Evolutionary conservation across 225 moss, liverwort and hornwort genomes (phyloP).

Genomic region (Bryoerythrophyllum caledonicum): DNA sequence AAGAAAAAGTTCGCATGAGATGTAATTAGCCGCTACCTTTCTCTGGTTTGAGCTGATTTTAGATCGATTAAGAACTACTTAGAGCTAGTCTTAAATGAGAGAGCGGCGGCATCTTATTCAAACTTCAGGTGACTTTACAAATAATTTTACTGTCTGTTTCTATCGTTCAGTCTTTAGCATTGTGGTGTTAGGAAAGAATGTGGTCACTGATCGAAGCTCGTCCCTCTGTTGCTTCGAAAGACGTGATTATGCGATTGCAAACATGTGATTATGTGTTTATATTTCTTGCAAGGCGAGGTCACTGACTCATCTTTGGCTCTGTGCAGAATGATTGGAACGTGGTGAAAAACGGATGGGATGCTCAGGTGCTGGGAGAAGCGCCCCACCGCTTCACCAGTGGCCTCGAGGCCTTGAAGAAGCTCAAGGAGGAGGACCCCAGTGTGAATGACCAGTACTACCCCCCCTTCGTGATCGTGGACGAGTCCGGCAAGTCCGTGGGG

Average conservation of each 20-base stretch:
- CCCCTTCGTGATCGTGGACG: constrained; percentile 65
- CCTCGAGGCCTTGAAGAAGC: constrained; percentile 59
- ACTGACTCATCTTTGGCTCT: neutral
- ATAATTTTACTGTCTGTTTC: neutral
- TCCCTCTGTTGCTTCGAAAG: neutral
- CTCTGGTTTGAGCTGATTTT: no score
- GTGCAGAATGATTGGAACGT: constrained; percentile 95
- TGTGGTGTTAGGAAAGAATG: neutral
- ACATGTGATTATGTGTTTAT: neutral
- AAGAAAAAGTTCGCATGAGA: no score
- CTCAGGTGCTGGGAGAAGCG: constrained; percentile 91
- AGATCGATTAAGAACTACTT: no score
- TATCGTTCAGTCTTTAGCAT: neutral
- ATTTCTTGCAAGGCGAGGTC: neutral
- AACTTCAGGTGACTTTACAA: no score
- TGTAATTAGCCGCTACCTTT: no score
- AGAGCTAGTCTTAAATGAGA: no score
- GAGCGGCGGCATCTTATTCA: no score
- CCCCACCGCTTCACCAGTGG: constrained; percentile 55
- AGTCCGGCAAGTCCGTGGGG: constrained; percentile 50
- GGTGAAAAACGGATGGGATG: constrained; percentile 98
- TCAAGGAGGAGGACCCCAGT: constrained; percentile 54
- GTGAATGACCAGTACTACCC: constrained; percentile 68
- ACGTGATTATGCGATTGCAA: neutral
- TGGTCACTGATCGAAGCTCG: neutral